Conservation (phyloP, 1,284 basidiomycete genomes). For the Xanthoconium separans region DNA sequence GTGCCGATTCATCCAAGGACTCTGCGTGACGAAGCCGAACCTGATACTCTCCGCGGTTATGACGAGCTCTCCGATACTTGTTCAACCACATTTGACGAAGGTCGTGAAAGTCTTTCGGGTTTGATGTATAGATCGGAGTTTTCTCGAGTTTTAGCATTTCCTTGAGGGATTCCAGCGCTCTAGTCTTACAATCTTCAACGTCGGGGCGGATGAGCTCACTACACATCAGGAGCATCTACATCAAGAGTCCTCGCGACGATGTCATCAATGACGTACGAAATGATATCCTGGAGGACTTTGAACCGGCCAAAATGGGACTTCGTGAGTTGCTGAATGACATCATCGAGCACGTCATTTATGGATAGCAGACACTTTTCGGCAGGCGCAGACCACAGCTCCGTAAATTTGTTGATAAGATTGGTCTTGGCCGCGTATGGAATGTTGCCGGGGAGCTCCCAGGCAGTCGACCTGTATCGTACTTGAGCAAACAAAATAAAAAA, state of each 20-base stretch:
- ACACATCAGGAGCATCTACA: not conserved
- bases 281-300: slow-evolving; percentile 25
- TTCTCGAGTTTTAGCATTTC: slow-evolving; percentile 30
- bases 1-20: too few relatives aligned
- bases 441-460: slow-evolving; percentile 53
- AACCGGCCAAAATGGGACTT: slow-evolving; percentile 36
- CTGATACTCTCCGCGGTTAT: too few relatives aligned
- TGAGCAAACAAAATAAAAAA: not conserved
- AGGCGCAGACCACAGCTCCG: slow-evolving; percentile 41
- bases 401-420: slow-evolving; percentile 40
- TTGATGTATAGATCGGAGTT: slow-evolving; percentile 34
- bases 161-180: slow-evolving; percentile 10
- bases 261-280: slow-evolving; percentile 26
- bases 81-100: slow-evolving; percentile 23
- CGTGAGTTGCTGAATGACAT: slow-evolving; percentile 21
- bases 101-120: slow-evolving; percentile 26
- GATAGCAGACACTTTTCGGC: slow-evolving; percentile 39
- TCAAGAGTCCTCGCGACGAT: not conserved
- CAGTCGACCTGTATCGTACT: slow-evolving; percentile 37
- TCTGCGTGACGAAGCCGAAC: too few relatives aligned
- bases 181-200: slow-evolving; percentile 21
- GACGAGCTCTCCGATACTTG: slow-evolving; percentile 21
- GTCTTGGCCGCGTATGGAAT: slow-evolving; percentile 51
- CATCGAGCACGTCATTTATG: slow-evolving; percentile 27
- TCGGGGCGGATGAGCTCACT: slow-evolving; percentile 26